Evolutionary conservation across 192 early-diverging fungal genomes (phyloP), one percentile per base, ranked within the genome.

Genomic region (Backusella australiensis): DNA sequence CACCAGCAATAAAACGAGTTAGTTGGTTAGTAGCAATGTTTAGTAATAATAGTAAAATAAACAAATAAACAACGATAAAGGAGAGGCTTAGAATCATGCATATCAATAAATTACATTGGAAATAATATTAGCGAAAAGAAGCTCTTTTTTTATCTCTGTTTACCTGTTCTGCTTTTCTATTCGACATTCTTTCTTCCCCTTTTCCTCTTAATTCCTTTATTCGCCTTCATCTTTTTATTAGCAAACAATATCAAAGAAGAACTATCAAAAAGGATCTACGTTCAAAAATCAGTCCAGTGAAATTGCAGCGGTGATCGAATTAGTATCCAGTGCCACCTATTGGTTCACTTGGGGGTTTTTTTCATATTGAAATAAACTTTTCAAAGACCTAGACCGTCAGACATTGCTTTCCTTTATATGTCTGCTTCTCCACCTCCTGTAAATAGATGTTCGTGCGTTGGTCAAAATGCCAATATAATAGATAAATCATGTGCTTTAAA

Each of bases 51-150:
- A 63, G 56, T 63, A 63, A 26, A 29, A 29, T 9, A 63, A 23
- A 63, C 56, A 63, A 63, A 63, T 63, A 63, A 63, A 63, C 56
- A 63, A 63, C 46, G 17, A 63, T 63, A 63, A 63, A 63, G 56
- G 56, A 26, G 56, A 63, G 56, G 56, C 56, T 63, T 63, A 63
- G 56, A 63, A 29, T 63, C 56, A 63, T 63, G 56, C 56, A 63
- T 59, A 59, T 63, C 21, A 29, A 11, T 23, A 63, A n/a, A 49
- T 49, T 63, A 63, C 26, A 29, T 63, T 15, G 15, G 6, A 49
- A 49, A 49, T 19, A 56, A 26, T 29, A 59, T 44, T 15, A 17
- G 42, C 15, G 12, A 17, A 63, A 14, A 63, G 4, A 63, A 29
- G 9, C 11, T 4, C 8, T 63, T 63, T 59, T 59, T 4, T 56